Conservation (phyloP, 192 early-diverging fungal genomes). For the Blastocladiella britannica region DNA sequence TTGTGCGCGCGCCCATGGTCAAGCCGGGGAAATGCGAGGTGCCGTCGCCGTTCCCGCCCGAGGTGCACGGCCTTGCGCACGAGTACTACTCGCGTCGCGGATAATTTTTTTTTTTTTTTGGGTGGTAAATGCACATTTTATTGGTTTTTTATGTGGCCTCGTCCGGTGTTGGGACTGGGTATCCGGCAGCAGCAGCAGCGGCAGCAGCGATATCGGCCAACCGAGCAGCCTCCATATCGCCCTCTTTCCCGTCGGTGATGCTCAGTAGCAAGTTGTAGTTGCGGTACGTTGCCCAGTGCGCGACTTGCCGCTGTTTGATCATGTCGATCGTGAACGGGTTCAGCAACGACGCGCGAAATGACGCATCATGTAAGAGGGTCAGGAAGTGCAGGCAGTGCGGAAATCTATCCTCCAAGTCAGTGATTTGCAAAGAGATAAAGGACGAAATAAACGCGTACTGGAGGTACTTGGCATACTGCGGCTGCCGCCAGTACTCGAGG, state of each 20-base stretch:
- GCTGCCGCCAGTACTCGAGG: constrained; percentile 69
- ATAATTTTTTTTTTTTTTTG: too few relatives aligned
- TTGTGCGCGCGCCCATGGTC: constrained; percentile 70
- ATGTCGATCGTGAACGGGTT: constrained; percentile 20
- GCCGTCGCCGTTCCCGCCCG: constrained; percentile 81
- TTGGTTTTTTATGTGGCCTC: too few relatives aligned
- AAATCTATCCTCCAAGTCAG: constrained; percentile 16
- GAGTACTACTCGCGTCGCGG: constrained; percentile 65
- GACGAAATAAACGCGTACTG: constrained; percentile 23
- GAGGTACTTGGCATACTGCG: constrained; percentile 77
- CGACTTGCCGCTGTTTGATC: background rate
- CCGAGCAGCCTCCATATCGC: too few relatives aligned
- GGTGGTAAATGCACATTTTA: too few relatives aligned
- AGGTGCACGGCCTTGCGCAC: constrained; percentile 70
- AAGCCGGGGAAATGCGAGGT: constrained; percentile 69
- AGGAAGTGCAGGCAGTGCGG: constrained; percentile 73
- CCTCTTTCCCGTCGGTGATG: too few relatives aligned
- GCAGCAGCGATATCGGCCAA: too few relatives aligned
- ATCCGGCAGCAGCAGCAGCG: too few relatives aligned
- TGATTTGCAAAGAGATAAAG: background rate
- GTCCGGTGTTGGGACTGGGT: too few relatives aligned
- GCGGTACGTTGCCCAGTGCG: background rate
- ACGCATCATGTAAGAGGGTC: constrained; percentile 57
- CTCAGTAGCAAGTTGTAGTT: background rate
- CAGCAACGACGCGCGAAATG: constrained; percentile 56